These are phyloP conservation scores for Pigoraptor vietnamica DNA, from an alignment of 78 protist species.

Conservation along the genomic window DNA sequence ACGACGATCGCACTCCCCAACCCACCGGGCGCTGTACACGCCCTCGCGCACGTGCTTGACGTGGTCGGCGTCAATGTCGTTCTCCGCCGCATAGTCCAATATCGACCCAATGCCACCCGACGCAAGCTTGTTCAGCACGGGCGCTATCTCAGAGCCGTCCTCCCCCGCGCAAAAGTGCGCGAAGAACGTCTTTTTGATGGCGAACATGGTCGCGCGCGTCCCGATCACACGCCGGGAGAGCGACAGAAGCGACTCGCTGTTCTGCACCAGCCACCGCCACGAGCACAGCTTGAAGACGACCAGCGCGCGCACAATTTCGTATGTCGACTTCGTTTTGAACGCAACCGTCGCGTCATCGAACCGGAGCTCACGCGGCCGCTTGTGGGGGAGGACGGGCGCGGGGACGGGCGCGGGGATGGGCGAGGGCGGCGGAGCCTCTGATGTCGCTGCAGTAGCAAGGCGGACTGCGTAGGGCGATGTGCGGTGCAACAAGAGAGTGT, in stretches of 20 bases:
- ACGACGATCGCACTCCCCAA: too few relatives aligned
- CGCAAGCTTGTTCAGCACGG: conserved; percentile 7
- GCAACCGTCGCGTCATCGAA: conserved; percentile 13
- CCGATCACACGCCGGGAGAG: conserved; percentile 4
- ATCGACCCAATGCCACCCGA: conserved; percentile 44
- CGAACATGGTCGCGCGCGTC: background rate
- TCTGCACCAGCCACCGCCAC: background rate
- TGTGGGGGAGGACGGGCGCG: background rate
- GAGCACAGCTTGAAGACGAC: conserved; percentile 2
- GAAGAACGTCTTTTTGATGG: conserved; percentile 36
- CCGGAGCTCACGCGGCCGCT: background rate
- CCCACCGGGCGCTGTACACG: conserved; percentile 11
- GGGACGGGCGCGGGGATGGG: background rate
- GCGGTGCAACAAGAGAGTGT: too few relatives aligned
- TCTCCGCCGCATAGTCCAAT: conserved; percentile 71
- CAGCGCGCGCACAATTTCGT: background rate
- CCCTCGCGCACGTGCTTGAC: conserved; percentile 7
- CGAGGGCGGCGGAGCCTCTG: background rate
- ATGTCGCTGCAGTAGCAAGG: too few relatives aligned
- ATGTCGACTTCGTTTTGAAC: background rate
- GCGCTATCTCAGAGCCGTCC: background rate
- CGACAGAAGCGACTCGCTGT: background rate
- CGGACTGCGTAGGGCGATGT: too few relatives aligned
- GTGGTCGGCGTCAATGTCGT: conserved; percentile 24
- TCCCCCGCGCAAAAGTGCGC: conserved; percentile 69